phyloP scores from a whole-genome alignment of 2,329 filamentous ascomycete genomes.

The Claviceps sorghi region DNA sequence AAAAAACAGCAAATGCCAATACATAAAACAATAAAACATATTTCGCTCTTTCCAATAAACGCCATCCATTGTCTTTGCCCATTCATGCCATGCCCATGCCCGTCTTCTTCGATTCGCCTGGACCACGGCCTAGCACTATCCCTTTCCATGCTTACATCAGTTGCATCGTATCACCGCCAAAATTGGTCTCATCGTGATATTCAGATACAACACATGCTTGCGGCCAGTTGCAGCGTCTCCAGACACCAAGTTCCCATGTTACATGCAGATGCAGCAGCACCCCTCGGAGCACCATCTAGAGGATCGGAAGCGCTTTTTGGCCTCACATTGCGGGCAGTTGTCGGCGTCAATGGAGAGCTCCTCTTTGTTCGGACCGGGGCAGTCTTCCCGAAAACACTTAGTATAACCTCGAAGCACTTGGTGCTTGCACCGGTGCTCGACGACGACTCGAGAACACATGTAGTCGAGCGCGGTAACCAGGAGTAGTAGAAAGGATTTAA shows the following conservation, averaged over 20 bases:
- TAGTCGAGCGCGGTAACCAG: neutral
- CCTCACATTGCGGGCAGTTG: slow-evolving; percentile 22
- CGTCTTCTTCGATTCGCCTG: neutral
- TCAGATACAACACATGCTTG: neutral
- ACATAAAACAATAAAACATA: neutral
- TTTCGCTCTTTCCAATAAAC: slow-evolving; percentile 2
- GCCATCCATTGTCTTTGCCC: neutral
- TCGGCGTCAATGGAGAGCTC: slow-evolving; percentile 17
- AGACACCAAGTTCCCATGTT: neutral
- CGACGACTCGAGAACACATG: slow-evolving; percentile 21
- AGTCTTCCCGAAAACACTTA: slow-evolving; percentile 19
- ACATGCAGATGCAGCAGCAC: slow-evolving; percentile 19
- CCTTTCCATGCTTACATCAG: neutral
- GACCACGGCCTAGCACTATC: neutral
- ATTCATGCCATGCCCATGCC: neutral
- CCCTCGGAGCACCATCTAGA: slow-evolving; percentile 23
- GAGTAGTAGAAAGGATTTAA: neutral
- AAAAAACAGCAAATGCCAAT: neutral
- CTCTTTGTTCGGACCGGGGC: slow-evolving; percentile 15
- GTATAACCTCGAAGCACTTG: slow-evolving; percentile 21
- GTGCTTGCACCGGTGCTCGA: slow-evolving; percentile 24
- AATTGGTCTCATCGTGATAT: neutral
- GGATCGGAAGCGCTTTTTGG: slow-evolving; percentile 15
- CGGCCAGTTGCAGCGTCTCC: neutral
- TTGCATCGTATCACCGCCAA: neutral